Evolutionary conservation across 768 basidiomycete genomes (phyloP).

Genomic region (Mycena rosella): DNA sequence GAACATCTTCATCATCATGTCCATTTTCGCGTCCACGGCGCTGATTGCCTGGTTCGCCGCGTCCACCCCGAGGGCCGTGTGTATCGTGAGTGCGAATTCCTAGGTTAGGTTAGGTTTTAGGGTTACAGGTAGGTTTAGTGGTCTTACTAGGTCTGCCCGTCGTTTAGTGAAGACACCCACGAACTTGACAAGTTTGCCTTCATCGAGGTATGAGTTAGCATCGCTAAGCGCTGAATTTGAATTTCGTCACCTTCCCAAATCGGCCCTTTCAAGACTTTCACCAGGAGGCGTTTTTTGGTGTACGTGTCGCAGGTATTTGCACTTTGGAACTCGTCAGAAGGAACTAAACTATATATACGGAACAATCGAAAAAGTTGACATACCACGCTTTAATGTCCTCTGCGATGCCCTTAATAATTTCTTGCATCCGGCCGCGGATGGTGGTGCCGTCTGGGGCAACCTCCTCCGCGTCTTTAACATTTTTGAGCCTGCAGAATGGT

Average conservation of each 20-base stretch:
- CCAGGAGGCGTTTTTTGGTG: conserved; percentile 46
- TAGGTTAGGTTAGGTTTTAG: too few species aligned
- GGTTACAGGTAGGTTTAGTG: too few species aligned
- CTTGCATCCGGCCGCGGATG: conserved; percentile 45
- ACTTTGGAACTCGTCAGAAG: background rate
- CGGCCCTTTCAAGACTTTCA: conserved; percentile 48
- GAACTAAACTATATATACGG: too few species aligned
- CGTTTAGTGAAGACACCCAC: conserved; percentile 43
- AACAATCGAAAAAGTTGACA: too few species aligned
- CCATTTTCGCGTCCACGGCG: conserved; percentile 37
- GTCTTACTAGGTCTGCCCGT: conserved; percentile 46
- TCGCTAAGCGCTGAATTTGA: too few species aligned
- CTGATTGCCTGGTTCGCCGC: conserved; percentile 34
- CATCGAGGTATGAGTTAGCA: too few species aligned
- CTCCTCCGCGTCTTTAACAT: conserved; percentile 36
- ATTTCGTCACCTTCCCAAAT: conserved; percentile 45
- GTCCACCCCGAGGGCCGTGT: conserved; percentile 45
- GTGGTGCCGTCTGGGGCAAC: conserved; percentile 42
- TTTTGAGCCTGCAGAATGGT: conserved; percentile 34
- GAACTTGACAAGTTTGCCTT: conserved; percentile 38
- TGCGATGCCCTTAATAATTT: conserved; percentile 37
- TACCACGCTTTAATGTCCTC: conserved; percentile 49
- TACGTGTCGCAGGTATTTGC: conserved; percentile 50
- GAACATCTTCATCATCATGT: conserved; percentile 45
- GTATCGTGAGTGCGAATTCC: conserved; percentile 46